Percentiles rank a stretch among this genome's conserved stretches.
Evolutionary conservation across 805 yeast genomes (phyloP).

Genomic region (Yamadazyma olivae): DNA sequence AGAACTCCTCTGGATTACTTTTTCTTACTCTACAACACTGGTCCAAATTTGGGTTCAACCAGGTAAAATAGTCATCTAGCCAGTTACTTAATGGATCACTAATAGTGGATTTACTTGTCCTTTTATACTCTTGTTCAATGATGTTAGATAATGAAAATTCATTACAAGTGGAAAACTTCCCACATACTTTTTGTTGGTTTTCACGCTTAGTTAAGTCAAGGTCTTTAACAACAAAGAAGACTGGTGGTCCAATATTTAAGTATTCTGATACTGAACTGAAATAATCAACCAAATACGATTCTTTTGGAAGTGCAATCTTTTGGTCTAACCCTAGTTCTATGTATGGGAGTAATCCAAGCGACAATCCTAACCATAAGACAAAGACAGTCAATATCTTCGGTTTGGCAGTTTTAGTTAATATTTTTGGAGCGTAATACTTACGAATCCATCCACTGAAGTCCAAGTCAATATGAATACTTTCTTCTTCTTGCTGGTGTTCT

Average conservation of each 20-base stretch:
- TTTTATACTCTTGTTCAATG: constrained; percentile 76
- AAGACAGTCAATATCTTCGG: constrained; percentile 53
- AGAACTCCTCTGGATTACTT: constrained; percentile 46
- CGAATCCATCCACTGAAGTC: constrained; percentile 37
- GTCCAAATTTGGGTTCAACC: constrained; percentile 82
- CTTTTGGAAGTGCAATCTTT: constrained; percentile 79
- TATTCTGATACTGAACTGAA: constrained; percentile 72
- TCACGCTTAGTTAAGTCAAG: constrained; percentile 57
- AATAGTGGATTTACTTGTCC: constrained; percentile 62
- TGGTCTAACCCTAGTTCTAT: constrained; percentile 85
- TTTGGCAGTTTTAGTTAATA: constrained; percentile 47
- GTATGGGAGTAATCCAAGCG: constrained; percentile 66
- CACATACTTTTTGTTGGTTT: constrained; percentile 77
- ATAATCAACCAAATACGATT: constrained; percentile 77
- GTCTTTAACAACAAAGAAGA: constrained; percentile 76
- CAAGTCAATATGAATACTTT: constrained; percentile 15
- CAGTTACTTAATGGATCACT: constrained; percentile 86
- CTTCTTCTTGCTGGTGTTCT: constrained; percentile 9
- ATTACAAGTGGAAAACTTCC: constrained; percentile 81
- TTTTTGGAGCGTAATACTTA: constrained; percentile 54
- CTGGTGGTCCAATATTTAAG: constrained; percentile 88
- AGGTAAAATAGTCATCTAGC: constrained; percentile 87
- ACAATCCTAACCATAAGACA: constrained; percentile 60
- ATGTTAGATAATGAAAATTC: constrained; percentile 76
- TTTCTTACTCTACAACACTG: constrained; percentile 80